A percentile compares a stretch with the other conserved stretches of the same genome.
These are phyloP conservation scores for Delitschia confertaspora DNA, from an alignment of 495 filamentous ascomycete species.

Conservation along the genomic window DNA sequence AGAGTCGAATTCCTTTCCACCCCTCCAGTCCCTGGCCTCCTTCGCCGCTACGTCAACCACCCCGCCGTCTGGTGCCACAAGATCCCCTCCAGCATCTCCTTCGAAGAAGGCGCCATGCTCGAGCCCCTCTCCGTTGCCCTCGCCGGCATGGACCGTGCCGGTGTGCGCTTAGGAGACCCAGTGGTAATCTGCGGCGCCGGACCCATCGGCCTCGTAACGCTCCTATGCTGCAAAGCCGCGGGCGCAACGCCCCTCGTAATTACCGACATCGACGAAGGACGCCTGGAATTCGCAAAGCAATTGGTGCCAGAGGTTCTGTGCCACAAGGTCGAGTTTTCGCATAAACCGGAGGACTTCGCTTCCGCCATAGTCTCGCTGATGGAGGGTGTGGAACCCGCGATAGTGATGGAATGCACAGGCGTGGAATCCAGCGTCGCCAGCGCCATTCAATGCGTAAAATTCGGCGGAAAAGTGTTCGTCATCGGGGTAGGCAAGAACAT, in stretches of 20 bases:
- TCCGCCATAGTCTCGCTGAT: constrained; percentile 55
- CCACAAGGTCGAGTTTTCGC: constrained; percentile 60
- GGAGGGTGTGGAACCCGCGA: constrained; percentile 62
- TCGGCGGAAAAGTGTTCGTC: constrained; percentile 88
- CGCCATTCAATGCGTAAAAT: constrained; percentile 81
- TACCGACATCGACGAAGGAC: constrained; percentile 83
- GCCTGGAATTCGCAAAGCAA: constrained; percentile 72
- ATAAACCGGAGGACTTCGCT: constrained; percentile 61
- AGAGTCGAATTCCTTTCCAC: constrained; percentile 78
- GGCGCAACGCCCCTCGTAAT: constrained; percentile 81
- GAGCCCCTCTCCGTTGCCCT: constrained; percentile 82
- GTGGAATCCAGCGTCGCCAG: constrained; percentile 80
- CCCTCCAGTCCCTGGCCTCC: constrained; percentile 77
- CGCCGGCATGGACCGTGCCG: constrained; percentile 70
- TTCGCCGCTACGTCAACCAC: constrained; percentile 88
- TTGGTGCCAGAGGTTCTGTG: constrained; percentile 65
- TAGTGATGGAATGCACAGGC: constrained; percentile 83
- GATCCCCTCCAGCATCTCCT: constrained; percentile 73
- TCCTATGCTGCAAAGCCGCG: constrained; percentile 72
- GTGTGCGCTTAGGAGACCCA: constrained; percentile 70
- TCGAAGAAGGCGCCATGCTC: constrained; percentile 76
- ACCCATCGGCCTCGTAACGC: constrained; percentile 78
- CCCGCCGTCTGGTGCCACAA: constrained; percentile 89
- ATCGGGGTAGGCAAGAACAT: constrained; percentile 90
- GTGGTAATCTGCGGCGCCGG: constrained; percentile 83